Evolutionary conservation across 257 asterid genomes (phyloP).

Genomic region (Ajuga chamaepitys): DNA sequence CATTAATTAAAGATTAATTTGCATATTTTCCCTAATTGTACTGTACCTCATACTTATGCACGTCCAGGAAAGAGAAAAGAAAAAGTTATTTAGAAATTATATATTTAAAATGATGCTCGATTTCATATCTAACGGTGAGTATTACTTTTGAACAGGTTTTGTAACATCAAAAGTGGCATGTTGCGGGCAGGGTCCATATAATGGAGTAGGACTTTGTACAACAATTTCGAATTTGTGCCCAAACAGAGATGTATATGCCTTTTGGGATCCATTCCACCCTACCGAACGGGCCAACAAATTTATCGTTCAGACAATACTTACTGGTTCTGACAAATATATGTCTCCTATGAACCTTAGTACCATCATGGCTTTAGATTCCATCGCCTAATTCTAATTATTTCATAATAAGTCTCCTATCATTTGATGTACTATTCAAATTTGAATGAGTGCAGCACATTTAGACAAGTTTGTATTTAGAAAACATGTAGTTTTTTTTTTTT

Average conservation of each 20-base stretch:
- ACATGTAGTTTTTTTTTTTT: too few relatives aligned
- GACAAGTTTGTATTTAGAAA: too few relatives aligned
- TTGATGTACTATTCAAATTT: too few relatives aligned
- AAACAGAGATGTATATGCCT: conserved; percentile 36
- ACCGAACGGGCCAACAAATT: conserved; percentile 38
- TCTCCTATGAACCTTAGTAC: conserved; percentile 54
- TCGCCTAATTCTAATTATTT: conserved; percentile 1
- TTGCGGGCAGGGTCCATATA: conserved; percentile 49
- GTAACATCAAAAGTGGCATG: conserved; percentile 42
- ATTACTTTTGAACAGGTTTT: conserved; percentile 30
- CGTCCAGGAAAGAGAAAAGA: too few relatives aligned
- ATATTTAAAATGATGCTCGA: too few relatives aligned
- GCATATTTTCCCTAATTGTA: too few relatives aligned
- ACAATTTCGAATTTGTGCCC: conserved; percentile 34
- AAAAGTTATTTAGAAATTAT: too few relatives aligned
- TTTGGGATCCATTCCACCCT: conserved; percentile 61
- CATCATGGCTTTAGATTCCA: conserved; percentile 45
- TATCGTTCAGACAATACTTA: conserved; percentile 29
- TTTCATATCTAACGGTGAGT: too few relatives aligned
- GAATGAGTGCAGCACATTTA: too few relatives aligned
- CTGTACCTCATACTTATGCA: too few relatives aligned
- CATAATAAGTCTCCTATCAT: not conserved
- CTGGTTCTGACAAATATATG: conserved; percentile 41
- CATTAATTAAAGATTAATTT: too few relatives aligned
- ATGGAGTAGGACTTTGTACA: conserved; percentile 49